A percentile compares a stretch with the other conserved stretches of the same genome.
These are phyloP conservation scores for Aureobasidium sp. DNA, from an alignment of 2,329 filamentous ascomycete genomes.

Conservation along the genomic window DNA sequence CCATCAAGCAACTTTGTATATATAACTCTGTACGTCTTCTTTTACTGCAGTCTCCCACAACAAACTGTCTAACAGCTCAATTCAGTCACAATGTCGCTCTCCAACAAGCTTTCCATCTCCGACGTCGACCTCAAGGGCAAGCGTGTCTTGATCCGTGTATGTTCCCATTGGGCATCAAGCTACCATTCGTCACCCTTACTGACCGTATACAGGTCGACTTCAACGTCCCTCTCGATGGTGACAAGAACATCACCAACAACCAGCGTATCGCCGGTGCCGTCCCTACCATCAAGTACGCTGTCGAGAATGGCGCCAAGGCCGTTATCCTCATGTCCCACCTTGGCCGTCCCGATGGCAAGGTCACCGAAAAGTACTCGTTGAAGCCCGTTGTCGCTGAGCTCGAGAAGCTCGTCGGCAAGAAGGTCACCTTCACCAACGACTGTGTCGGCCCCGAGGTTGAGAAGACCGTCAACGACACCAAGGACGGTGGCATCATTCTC, in stretches of 20 bases:
- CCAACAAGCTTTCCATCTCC: slow-evolving; percentile 97
- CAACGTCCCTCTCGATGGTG: slow-evolving; percentile 95
- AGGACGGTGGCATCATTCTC: slow-evolving; percentile 84
- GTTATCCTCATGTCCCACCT: slow-evolving; percentile 99
- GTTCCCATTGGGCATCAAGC: slow-evolving; percentile 40
- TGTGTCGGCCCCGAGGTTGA: slow-evolving; percentile 92
- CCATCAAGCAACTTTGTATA: slow-evolving; percentile 7
- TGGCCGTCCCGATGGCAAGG: slow-evolving; percentile 91
- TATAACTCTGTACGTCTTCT: slow-evolving; percentile 8
- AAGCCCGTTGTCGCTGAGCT: slow-evolving; percentile 88
- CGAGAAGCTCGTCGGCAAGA: slow-evolving; percentile 75
- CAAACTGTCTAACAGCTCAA: slow-evolving; percentile 1
- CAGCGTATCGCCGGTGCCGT: slow-evolving; percentile 96
- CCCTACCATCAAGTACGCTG: slow-evolving; percentile 45
- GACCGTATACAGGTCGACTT: slow-evolving; percentile 83
- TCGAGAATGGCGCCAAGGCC: slow-evolving; percentile 56
- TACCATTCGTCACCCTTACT: slow-evolving; percentile 6
- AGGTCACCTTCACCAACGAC: slow-evolving; percentile 90
- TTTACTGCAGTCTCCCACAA: neutral
- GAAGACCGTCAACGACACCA: slow-evolving; percentile 86
- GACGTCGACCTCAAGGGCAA: slow-evolving; percentile 99
- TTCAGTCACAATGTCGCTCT: slow-evolving; percentile 84
- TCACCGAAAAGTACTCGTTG: slow-evolving; percentile 94
- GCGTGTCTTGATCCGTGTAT: slow-evolving; percentile 95
- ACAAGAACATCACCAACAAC: slow-evolving; percentile 93